A percentile compares a stretch with the other conserved stretches of the same genome.
These are phyloP conservation scores for Tetragonia tetragonoides DNA, from an alignment of 148 eudicot genomes.

Conservation along the genomic window DNA sequence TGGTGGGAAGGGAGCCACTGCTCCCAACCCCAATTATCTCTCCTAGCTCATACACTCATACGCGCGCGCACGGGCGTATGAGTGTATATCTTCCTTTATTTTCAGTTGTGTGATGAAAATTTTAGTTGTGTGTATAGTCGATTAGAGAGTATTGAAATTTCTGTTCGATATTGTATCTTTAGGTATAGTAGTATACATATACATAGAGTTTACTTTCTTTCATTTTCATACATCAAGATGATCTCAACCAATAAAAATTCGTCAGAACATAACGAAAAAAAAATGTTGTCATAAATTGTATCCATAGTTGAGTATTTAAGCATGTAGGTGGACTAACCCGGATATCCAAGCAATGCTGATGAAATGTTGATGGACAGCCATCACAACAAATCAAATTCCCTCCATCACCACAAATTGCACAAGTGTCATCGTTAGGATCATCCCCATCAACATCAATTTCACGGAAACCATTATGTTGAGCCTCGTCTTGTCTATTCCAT, in stretches of 20 bases:
- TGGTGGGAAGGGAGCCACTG: no score
- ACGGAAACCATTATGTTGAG: constrained; percentile 55
- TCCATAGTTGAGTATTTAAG: background rate
- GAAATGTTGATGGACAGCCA: constrained; percentile 95
- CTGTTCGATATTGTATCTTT: background rate
- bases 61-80: no score
- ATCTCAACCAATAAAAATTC: background rate
- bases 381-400: constrained; percentile 98
- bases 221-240: background rate
- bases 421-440: constrained; percentile 96
- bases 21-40: no score
- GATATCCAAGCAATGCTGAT: constrained; percentile 85
- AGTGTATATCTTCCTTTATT: no score
- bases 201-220: background rate
- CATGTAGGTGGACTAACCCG: constrained; percentile 38
- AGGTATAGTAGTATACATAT: background rate
- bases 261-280: background rate
- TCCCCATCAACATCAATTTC: constrained; percentile 66
- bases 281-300: background rate
- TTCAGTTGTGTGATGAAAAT: no score
- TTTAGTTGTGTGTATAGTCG: no score
- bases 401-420: constrained; percentile 95
- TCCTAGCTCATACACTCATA: no score
- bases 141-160: no score
- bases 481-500: constrained; percentile 77